Conservation (phyloP, 2,329 filamentous ascomycete species). For the Leptographium radiaticola region DNA sequence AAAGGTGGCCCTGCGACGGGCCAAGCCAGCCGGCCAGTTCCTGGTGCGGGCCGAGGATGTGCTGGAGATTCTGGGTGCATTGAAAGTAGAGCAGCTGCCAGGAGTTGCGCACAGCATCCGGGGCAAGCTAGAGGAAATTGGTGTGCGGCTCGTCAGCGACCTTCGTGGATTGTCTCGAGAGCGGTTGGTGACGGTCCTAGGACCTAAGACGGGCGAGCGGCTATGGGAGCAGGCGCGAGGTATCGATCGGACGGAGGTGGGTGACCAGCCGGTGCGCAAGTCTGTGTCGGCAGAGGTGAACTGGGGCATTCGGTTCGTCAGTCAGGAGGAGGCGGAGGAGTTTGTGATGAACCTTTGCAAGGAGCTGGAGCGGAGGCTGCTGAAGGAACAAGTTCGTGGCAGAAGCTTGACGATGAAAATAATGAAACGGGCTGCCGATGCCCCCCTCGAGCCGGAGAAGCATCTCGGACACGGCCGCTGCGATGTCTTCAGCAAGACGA, state of each 20-base stretch:
- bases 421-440: conserved; percentile 76
- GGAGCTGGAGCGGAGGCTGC: conserved; percentile 67
- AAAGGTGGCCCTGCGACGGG: conserved; percentile 78
- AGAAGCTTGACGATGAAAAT: conserved; percentile 87
- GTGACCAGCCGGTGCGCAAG: conserved; percentile 73
- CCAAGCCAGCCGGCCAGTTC: conserved; percentile 87
- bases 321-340: conserved; percentile 81
- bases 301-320: conserved; percentile 94
- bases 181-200: conserved; percentile 56
- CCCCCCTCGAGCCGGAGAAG: conserved; percentile 82
- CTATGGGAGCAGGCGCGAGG: conserved; percentile 84
- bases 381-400: conserved; percentile 77
- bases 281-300: conserved; percentile 96
- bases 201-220: conserved; percentile 85
- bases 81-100: conserved; percentile 71
- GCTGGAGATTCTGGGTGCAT: conserved; percentile 59
- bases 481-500: conserved; percentile 84
- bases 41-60: conserved; percentile 75
- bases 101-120: conserved; percentile 88
- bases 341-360: conserved; percentile 77
- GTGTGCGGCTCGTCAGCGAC: conserved; percentile 71
- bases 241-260: conserved; percentile 75
- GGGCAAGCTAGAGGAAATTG: conserved; percentile 76
- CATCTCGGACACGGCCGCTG: conserved; percentile 93
- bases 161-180: conserved; percentile 67